Evolutionary conservation across 257 asterid species (phyloP).

Genomic region (Gentiana straminea): DNA sequence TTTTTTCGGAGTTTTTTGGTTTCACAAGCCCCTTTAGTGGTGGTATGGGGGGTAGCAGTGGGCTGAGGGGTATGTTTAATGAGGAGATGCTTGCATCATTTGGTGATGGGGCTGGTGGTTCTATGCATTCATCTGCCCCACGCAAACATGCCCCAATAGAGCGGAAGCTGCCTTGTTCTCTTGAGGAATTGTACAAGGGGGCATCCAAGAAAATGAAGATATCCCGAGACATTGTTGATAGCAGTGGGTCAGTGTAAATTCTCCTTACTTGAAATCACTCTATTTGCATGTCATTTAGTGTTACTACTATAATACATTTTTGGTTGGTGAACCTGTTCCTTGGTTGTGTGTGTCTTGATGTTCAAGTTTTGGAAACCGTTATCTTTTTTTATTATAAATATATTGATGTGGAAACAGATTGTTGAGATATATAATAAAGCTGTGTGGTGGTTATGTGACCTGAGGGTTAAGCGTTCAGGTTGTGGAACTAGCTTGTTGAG

Average conservation of each 20-base stretch:
- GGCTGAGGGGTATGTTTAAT: slow-evolving; percentile 21
- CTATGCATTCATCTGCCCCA: slow-evolving; percentile 19
- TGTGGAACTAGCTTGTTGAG: too few species aligned
- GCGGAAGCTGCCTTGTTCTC: slow-evolving; percentile 27
- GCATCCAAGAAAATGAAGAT: slow-evolving; percentile 36
- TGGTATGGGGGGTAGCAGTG: slow-evolving; percentile 17
- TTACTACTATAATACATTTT: too few species aligned
- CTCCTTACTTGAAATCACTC: background rate
- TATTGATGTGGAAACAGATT: too few species aligned
- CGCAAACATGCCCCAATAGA: slow-evolving; percentile 25
- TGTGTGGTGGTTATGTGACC: too few species aligned
- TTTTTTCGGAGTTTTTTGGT: slow-evolving; percentile 37
- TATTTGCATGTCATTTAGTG: background rate
- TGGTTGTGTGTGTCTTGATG: too few species aligned
- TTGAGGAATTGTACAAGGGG: slow-evolving; percentile 37
- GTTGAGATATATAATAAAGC: too few species aligned
- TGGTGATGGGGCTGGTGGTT: slow-evolving; percentile 21
- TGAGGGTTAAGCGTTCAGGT: too few species aligned
- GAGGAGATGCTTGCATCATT: slow-evolving; percentile 25
- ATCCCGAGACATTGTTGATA: slow-evolving; percentile 28
- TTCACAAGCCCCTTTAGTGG: slow-evolving; percentile 25
- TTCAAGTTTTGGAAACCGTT: too few species aligned
- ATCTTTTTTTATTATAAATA: too few species aligned
- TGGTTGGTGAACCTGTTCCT: too few species aligned
- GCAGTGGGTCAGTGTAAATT: slow-evolving; percentile 27